phyloP scores from a whole-genome alignment of 176 grass and related monocot species.

The Aegilops bicornis region DNA sequence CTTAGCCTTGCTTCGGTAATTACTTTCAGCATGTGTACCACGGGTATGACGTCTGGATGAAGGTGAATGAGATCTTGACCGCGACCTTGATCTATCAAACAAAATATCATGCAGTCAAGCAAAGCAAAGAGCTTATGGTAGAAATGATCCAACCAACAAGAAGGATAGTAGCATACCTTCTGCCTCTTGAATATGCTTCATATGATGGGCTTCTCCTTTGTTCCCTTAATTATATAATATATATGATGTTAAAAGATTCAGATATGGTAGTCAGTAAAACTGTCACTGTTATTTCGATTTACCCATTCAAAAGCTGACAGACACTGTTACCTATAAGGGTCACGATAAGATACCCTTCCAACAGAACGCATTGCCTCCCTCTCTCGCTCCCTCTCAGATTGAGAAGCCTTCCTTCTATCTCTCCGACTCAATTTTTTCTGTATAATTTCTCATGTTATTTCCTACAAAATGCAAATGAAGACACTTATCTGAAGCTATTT shows the following conservation, averaged over 20 bases:
- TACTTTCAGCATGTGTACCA: constrained; percentile 62
- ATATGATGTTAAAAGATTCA: constrained; percentile 7
- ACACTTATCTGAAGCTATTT: background rate
- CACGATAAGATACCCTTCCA: constrained; percentile 75
- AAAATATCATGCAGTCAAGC: constrained; percentile 20
- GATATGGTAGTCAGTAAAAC: constrained; percentile 6
- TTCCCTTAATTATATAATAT: constrained; percentile 56
- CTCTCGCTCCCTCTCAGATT: constrained; percentile 90
- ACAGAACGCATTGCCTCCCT: constrained; percentile 61
- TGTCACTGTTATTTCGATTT: background rate
- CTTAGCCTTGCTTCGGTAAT: constrained; percentile 71
- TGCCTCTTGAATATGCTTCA: constrained; percentile 89
- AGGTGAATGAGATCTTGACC: constrained; percentile 83
- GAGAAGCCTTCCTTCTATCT: constrained; percentile 97
- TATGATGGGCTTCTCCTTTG: constrained; percentile 91
- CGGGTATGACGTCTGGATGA: constrained; percentile 59
- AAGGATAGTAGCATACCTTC: constrained; percentile 54
- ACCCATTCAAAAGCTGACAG: constrained; percentile 4
- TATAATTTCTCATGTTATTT: constrained; percentile 37
- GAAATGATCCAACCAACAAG: constrained; percentile 1
- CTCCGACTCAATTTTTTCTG: constrained; percentile 96
- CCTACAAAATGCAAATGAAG: constrained; percentile 17
- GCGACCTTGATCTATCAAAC: constrained; percentile 60
- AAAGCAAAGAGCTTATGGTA: background rate
- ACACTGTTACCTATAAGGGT: constrained; percentile 78